Base-by-base conservation (phyloP, 495 filamentous ascomycete species). In the Daldinia caldariorum region DNA sequence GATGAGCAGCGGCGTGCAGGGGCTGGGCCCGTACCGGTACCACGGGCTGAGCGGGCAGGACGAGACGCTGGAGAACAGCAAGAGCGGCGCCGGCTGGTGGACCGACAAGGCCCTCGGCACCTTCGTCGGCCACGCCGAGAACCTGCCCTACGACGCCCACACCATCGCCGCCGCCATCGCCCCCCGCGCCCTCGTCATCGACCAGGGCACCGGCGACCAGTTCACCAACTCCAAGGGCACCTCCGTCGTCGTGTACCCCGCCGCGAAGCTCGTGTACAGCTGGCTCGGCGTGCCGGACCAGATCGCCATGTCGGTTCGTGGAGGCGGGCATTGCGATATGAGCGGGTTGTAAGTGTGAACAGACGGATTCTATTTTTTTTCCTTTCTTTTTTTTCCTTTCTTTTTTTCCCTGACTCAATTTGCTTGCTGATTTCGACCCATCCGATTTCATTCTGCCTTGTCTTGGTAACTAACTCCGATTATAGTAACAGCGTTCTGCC, bases 41-140 rank as follows among this genome's bases (percentile, higher is more conserved):
- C 80, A 81, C 69, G 80, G 76, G 34, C 70, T 86, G 13, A 83
- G 80, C 75, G 84, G 84, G 12, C 83, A 85, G 74, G 84, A 80
- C 70, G 84, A 85, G 79, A 86, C 76, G 53, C 76, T 86, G 0
- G 84, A 86, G 78, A 85, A 86, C 76, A 83, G 81, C 69, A 86
- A 87, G 79, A 77, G 75, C 47, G 84, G 84, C 22, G 84, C 83
- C 0, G 79, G 80, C 1, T 87, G 84, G 83, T 87, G 83, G 83
- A 84, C 80, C 43, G 77, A 82, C 74, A 73, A 58, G 60, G 81
- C 74, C 53, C 77, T 86, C 0, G 81, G 81, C 20, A 81, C 77
- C 2, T 87, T 85, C 59, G 78, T 87, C 16, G 81, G 80, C 77
- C 80, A 85, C 70, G 72, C 78, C 38, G 78, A 80, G 72, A 80